Evolutionary conservation across 176 grass and related monocot species (phyloP), one percentile per base, ranked within the genome.

Genomic region (Oryza glaberrima): DNA sequence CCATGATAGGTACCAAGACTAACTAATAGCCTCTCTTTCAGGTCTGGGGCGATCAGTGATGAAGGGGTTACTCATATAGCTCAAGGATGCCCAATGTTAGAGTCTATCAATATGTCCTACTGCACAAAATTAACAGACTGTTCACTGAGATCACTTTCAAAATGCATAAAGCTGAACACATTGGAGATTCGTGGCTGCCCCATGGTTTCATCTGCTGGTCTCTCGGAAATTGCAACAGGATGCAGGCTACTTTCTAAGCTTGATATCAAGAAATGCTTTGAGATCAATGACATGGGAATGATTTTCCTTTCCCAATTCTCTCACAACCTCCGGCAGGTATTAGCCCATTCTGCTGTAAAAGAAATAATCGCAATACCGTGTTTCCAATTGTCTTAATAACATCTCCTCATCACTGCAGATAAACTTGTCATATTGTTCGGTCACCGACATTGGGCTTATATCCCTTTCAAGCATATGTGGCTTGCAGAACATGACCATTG

Each of bases 361-460:
- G 9, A 45, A 47, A 63, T 48, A 61, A 0, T 78, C 20, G 0
- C 1, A 3, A 23, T 61, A 44, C 10, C 45, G 11, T 72, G 20
- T 74, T 69, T 11, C 41, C 23, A 36, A 9, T 60, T 64, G 69
- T 19, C 20, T 80, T 60, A 67, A 40, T 91, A 77, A 60, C 20
- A 73, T 69, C 6, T 49, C 15, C 6, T 49, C 15, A 9, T 70
- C 15, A 54, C 85, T 45, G 2, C 93, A 94, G 96, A 99, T 99
- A 90, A 99, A 99, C 82, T 78, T 96, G 63, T 96, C 96, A 2
- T 99, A 95, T 15, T 95, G 87, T 83, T 94, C 90, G 0, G 84
- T 99, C 63, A 96, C 93, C 19, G 91, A 99, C 56, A 87, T 92
- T 10, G 96, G 96, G 1, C 89, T 96, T 67, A 70, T 96, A 25